Base-by-base conservation (phyloP, 768 basidiomycete species). In the Udeniomyces megalosporus region DNA sequence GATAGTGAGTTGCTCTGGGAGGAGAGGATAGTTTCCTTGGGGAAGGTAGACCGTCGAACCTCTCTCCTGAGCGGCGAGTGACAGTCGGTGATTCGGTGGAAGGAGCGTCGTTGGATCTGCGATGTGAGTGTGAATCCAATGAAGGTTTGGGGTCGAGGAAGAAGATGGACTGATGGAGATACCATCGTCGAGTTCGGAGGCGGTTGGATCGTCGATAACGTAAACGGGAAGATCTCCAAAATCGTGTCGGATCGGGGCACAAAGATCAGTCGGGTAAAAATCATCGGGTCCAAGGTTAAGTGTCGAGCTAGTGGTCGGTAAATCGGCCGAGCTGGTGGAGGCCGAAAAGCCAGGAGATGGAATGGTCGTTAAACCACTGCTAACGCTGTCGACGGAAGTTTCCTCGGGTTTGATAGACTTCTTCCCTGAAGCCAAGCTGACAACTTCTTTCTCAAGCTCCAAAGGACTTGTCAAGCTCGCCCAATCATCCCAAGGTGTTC, bases 111-210 rank as follows among this genome's bases (percentile, higher is more conserved):
- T 89, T 0, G 92, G 92, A 71, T 99, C 95, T 11, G 95, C 92
- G 60, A 99, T 79, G 70, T 97, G 95, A 28, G 85, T 78, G 68
- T 96, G 92, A 12, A 93, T 70, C 93, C 95, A 97, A 49, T 74
- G 70, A 22, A 73, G 77, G 17, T 77, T 79, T 2, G 81, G 80
- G 52, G 85, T 81, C 26, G 45, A 46, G n/a, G 31, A 45, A n/a
- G n/a, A 31, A 56, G 54, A n/a, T 2, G 74, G 70, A 66, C 93
- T 86, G 32, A 96, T 70, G 1, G 91, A 92, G 34, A 99, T 68
- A 2, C 90, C 95, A 71, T 99, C 95, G 70, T 99, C 95, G 24
- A 97, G 78, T 70, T 99, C 95, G 68, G 84, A 74, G 0, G 95
- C 91, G 7, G 68, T 70, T 0, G 77, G 66, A 64, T 88, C 86